These are phyloP conservation scores for Mesembryanthemum crystallinum DNA, from an alignment of 148 eudicot genomes.

Conservation along the genomic window DNA sequence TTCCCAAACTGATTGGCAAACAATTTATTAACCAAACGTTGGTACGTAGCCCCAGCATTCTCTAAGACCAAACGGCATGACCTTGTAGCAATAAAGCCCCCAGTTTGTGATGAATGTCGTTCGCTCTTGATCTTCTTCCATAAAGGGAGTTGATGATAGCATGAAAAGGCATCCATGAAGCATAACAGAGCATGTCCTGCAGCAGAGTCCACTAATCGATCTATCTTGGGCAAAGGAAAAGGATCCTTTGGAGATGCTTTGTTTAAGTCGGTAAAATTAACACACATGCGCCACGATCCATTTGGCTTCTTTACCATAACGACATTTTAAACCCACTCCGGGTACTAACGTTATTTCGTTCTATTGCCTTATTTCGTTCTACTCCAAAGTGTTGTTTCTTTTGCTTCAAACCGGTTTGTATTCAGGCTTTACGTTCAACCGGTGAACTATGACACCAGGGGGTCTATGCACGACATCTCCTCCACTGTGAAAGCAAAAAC, in stretches of 20 bases:
- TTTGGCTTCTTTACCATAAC: not conserved
- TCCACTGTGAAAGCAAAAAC: too few relatives aligned
- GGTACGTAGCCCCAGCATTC: not conserved
- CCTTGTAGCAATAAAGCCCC: not conserved
- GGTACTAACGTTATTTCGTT: not conserved
- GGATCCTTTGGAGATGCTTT: not conserved
- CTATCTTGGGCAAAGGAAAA: not conserved
- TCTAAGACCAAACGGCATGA: constrained; percentile 13
- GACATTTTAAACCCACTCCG: not conserved
- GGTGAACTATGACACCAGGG: too few relatives aligned
- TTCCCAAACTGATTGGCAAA: not conserved
- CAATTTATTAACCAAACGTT: not conserved
- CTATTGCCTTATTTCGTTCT: too few relatives aligned
- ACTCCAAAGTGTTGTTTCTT: too few relatives aligned
- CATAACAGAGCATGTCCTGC: not conserved
- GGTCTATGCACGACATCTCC: too few relatives aligned
- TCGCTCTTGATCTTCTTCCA: not conserved
- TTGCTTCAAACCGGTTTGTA: too few relatives aligned
- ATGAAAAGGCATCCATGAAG: not conserved
- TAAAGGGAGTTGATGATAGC: not conserved
- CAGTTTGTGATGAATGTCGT: not conserved
- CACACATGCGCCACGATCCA: not conserved
- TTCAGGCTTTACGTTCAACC: too few relatives aligned
- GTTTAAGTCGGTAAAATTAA: not conserved
- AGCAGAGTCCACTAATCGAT: not conserved